phyloP scores from a whole-genome alignment of 2,329 filamentous ascomycete species.

The Alternaria tenuissima region DNA sequence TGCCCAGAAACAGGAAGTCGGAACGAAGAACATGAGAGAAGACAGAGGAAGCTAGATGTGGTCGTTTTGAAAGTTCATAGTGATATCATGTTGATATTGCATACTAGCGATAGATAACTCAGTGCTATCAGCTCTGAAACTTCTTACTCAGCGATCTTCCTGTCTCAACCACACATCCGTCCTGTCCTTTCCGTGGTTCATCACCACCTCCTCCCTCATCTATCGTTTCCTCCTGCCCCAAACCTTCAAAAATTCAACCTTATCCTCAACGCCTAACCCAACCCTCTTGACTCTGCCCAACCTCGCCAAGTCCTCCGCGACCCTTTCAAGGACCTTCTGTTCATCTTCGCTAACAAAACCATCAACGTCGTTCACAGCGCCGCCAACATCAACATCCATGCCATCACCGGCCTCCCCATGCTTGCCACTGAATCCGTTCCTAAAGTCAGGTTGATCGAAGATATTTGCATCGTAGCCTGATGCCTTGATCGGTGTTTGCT shows the following conservation, averaged over 20 bases:
- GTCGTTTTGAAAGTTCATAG: no score
- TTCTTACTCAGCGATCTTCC: background rate
- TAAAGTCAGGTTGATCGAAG: slow-evolving; percentile 40
- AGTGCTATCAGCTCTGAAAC: no score
- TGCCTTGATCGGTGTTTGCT: slow-evolving; percentile 21
- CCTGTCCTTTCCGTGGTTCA: background rate
- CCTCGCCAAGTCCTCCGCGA: slow-evolving; percentile 86
- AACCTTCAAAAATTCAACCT: slow-evolving; percentile 79
- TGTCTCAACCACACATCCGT: background rate
- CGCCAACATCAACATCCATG: slow-evolving; percentile 25
- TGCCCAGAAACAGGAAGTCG: no score
- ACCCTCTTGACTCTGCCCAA: slow-evolving; percentile 89
- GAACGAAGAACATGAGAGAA: no score
- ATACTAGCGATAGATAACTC: no score
- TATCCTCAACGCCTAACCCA: slow-evolving; percentile 82
- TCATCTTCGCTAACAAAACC: slow-evolving; percentile 58
- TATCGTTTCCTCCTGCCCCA: slow-evolving; percentile 61
- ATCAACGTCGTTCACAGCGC: background rate
- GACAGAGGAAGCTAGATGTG: no score
- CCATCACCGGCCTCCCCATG: slow-evolving; percentile 25
- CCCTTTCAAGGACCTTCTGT: slow-evolving; percentile 74
- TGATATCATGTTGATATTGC: no score
- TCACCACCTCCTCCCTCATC: background rate
- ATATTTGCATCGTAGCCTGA: slow-evolving; percentile 45
- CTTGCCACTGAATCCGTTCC: slow-evolving; percentile 25